A percentile compares a stretch with the other conserved stretches of the same genome.
Conservation (phyloP, 352 stramenopile species). For the Aphanomyces astaci region DNA sequence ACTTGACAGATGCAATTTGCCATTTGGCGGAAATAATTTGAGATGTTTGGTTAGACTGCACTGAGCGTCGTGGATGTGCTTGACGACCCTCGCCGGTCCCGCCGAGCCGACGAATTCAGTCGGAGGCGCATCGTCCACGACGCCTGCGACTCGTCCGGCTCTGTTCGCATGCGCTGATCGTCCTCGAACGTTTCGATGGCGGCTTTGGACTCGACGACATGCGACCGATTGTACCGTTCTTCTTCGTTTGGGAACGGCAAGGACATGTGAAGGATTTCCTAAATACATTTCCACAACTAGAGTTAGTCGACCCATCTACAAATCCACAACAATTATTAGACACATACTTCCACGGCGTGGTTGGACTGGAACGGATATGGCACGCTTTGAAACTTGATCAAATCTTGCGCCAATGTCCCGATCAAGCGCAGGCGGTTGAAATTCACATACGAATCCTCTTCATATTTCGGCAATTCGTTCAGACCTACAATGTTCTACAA, state of each 20-base stretch:
- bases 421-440: constrained; percentile 58
- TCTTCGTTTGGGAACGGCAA: constrained; percentile 67
- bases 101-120: neutral
- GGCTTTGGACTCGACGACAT: constrained; percentile 67
- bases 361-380: constrained; percentile 56
- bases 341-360: constrained; percentile 53
- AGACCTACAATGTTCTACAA: constrained; percentile 72
- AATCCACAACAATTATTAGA: no score
- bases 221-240: constrained; percentile 60
- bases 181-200: constrained; percentile 22
- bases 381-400: constrained; percentile 62
- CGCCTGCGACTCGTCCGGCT: neutral
- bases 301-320: no score
- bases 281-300: no score
- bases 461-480: constrained; percentile 68
- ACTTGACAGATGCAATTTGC: no score
- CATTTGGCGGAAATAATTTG: neutral
- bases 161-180: neutral
- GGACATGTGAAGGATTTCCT: constrained; percentile 62
- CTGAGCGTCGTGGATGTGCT: neutral
- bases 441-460: constrained; percentile 61
- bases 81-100: neutral
- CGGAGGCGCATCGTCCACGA: neutral
- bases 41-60: neutral
- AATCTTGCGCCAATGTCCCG: constrained; percentile 67